A percentile compares a stretch with the other conserved stretches of the same genome.
These are phyloP conservation scores for Tricharina praecox DNA, from an alignment of 495 filamentous ascomycete genomes.

Conservation along the genomic window DNA sequence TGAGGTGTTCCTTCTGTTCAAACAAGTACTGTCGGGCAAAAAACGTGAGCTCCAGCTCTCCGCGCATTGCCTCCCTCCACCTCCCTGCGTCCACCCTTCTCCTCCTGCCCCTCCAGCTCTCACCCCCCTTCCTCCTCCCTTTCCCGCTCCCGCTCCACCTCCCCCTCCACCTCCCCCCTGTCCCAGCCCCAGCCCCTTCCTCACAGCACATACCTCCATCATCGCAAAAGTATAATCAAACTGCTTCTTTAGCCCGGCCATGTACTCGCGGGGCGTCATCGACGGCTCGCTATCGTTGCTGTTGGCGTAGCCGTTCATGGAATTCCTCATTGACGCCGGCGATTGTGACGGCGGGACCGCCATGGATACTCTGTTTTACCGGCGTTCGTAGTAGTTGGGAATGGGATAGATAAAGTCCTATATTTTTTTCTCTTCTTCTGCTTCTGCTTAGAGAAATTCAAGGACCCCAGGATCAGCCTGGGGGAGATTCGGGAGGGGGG, in stretches of 20 bases:
- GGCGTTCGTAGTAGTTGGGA: not conserved
- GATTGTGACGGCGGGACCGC: not conserved
- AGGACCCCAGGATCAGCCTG: too few relatives aligned
- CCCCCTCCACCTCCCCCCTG: too few relatives aligned
- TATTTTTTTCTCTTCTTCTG: too few relatives aligned
- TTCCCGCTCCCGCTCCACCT: too few relatives aligned
- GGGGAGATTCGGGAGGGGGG: too few relatives aligned
- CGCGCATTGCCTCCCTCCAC: too few relatives aligned
- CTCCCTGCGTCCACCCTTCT: too few relatives aligned
- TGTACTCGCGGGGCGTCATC: not conserved
- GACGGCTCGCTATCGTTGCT: not conserved
- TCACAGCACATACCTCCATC: not conserved
- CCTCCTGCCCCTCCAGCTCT: too few relatives aligned
- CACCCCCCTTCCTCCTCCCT: too few relatives aligned
- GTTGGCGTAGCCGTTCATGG: not conserved
- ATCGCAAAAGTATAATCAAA: not conserved
- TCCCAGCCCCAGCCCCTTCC: not conserved
- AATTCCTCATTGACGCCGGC: not conserved
- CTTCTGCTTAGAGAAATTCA: too few relatives aligned
- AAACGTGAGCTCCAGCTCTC: not conserved
- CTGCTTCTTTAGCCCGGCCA: not conserved
- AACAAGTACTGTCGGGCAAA: conserved; percentile 11
- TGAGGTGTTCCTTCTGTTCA: conserved; percentile 10
- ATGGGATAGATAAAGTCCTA: not conserved
- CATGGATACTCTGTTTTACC: not conserved